Conservation (phyloP, 2,329 filamentous ascomycete species). For the Alternaria triticimaculans region DNA sequence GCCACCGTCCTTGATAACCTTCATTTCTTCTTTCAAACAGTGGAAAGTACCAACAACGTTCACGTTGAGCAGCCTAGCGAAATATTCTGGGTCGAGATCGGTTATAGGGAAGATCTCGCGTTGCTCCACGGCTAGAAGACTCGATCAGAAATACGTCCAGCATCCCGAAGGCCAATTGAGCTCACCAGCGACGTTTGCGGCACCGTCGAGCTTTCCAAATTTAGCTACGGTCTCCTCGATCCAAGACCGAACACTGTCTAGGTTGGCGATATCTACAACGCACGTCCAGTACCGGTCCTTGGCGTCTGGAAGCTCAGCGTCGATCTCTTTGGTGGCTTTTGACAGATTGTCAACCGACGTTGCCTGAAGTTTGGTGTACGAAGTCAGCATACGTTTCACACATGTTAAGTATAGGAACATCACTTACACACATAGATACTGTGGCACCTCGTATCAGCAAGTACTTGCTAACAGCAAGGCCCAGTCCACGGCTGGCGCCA, state of each 20-base stretch:
- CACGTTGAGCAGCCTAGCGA: conserved; percentile 32
- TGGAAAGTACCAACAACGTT: conserved; percentile 50
- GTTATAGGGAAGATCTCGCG: conserved; percentile 8
- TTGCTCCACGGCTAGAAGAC: conserved; percentile 4
- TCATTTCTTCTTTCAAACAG: conserved; percentile 37
- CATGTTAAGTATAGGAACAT: background rate
- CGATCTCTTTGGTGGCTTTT: background rate
- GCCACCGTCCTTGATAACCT: conserved; percentile 14
- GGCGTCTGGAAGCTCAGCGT: conserved; percentile 2
- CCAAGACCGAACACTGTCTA: conserved; percentile 20
- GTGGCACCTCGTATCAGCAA: conserved; percentile 1
- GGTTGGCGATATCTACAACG: background rate
- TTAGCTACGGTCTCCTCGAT: conserved; percentile 45
- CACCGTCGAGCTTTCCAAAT: conserved; percentile 49
- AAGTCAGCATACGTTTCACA: background rate
- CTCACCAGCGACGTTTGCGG: conserved; percentile 51
- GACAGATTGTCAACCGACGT: conserved; percentile 3
- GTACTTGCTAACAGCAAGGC: conserved; percentile 3
- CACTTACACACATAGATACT: background rate
- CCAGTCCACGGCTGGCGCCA: conserved; percentile 1
- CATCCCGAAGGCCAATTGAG: background rate
- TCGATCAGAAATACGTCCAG: background rate
- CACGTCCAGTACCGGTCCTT: conserved; percentile 4
- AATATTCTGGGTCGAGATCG: conserved; percentile 23
- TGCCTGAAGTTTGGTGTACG: background rate